Percentiles rank a stretch among this genome's conserved stretches.
These are phyloP conservation scores for Diaporthe velutina DNA, from an alignment of 2,329 filamentous ascomycete genomes.

Conservation along the genomic window DNA sequence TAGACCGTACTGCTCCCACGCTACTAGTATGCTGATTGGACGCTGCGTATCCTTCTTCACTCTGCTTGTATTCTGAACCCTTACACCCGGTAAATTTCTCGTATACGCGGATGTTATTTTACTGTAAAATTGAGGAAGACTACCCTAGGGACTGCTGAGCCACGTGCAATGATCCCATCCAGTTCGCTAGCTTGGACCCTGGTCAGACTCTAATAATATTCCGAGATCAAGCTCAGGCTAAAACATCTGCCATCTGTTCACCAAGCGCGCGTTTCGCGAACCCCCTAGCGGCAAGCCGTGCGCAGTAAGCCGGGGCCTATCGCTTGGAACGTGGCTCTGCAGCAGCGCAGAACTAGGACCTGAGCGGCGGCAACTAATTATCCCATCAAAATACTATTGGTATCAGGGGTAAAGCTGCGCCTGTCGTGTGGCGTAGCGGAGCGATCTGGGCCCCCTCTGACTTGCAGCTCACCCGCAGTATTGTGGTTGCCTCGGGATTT, in stretches of 20 bases:
- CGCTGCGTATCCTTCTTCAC: too few species aligned
- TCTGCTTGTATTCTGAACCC: too few species aligned
- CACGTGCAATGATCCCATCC: too few species aligned
- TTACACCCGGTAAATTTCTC: too few species aligned
- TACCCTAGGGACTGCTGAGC: too few species aligned
- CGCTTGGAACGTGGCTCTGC: not conserved
- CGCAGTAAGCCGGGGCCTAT: not conserved
- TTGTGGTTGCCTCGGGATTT: not conserved
- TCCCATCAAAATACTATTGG: not conserved
- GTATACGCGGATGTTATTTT: not conserved
- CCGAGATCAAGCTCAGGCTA: conserved; percentile 9
- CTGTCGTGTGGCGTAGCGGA: not conserved
- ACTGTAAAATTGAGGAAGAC: not conserved
- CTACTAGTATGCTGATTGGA: too few species aligned
- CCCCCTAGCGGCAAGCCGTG: conserved; percentile 24
- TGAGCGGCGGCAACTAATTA: not conserved
- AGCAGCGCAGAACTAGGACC: not conserved
- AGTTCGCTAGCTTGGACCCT: not conserved
- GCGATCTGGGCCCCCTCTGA: not conserved
- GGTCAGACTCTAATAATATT: not conserved
- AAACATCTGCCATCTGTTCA: conserved; percentile 25
- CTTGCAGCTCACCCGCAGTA: not conserved
- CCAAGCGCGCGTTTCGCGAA: conserved; percentile 27
- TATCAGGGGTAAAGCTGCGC: not conserved
- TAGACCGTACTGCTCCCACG: too few species aligned